Conservation (phyloP, 257 asterid genomes). For the Penstemon newberryi region DNA sequence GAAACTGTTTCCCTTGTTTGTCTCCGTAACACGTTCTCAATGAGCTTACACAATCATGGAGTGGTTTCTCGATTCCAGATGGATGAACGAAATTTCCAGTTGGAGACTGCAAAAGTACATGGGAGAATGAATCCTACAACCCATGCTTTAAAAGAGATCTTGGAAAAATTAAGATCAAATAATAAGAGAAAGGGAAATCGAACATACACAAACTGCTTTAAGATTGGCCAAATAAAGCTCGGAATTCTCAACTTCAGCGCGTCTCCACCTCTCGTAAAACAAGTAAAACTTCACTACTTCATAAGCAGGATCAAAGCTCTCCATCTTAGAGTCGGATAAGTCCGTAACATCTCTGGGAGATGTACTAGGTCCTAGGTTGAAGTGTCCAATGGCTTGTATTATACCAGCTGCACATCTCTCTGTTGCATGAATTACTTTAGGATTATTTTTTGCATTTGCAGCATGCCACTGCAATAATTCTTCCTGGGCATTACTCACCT, state of each 20-base stretch:
- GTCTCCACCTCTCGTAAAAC: conserved; percentile 89
- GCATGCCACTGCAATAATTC: conserved; percentile 95
- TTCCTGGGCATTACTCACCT: conserved; percentile 98
- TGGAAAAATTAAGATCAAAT: conserved; percentile 20
- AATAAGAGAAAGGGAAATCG: conserved; percentile 16
- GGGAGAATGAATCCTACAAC: conserved; percentile 13
- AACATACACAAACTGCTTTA: conserved; percentile 77
- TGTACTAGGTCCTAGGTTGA: conserved; percentile 79
- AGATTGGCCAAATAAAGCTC: conserved; percentile 66
- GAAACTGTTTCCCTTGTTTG: conserved; percentile 61
- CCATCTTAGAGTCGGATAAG: conserved; percentile 59
- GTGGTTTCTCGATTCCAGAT: conserved; percentile 67
- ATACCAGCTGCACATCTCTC: conserved; percentile 99
- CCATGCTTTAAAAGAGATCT: neutral
- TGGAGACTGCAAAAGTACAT: conserved; percentile 52
- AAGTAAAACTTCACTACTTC: conserved; percentile 82
- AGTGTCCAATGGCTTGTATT: conserved; percentile 90
- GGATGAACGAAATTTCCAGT: conserved; percentile 72
- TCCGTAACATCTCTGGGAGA: conserved; percentile 80
- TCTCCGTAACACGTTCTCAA: conserved; percentile 61
- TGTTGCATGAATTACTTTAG: conserved; percentile 79
- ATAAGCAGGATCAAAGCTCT: conserved; percentile 73
- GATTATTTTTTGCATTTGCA: conserved; percentile 80
- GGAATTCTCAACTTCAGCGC: conserved; percentile 77
- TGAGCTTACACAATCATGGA: conserved; percentile 54